A percentile compares a stretch with the other conserved stretches of the same genome.
Conservation (phyloP, 2,329 filamentous ascomycete genomes). For the Penicillium sp. region DNA sequence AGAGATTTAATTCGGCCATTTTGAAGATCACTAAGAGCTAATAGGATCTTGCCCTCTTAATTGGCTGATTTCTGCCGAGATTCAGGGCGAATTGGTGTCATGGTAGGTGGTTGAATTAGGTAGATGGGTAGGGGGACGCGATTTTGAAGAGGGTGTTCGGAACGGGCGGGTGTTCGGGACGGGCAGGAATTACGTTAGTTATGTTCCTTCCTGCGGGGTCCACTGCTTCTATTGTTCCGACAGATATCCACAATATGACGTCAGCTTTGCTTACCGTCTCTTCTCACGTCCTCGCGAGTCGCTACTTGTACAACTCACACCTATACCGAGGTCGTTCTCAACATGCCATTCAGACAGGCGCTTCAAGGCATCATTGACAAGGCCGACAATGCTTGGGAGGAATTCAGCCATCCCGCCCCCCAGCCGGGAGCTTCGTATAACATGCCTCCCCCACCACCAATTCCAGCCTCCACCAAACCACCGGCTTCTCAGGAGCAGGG, state of each 20-base stretch:
- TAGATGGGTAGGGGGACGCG: too few species aligned
- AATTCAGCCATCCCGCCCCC: slow-evolving; percentile 21
- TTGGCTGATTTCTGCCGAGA: too few species aligned
- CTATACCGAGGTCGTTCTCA: slow-evolving; percentile 25
- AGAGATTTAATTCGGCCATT: too few species aligned
- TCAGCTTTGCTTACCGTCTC: slow-evolving; percentile 25
- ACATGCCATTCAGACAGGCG: slow-evolving; percentile 35
- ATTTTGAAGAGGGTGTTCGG: too few species aligned
- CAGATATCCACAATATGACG: slow-evolving; percentile 26
- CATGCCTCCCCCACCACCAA: slow-evolving; percentile 29
- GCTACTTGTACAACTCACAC: slow-evolving; percentile 20
- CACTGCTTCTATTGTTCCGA: too few species aligned
- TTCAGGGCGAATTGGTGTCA: too few species aligned
- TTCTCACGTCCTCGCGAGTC: slow-evolving; percentile 14
- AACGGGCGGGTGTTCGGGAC: too few species aligned
- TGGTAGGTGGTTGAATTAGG: too few species aligned
- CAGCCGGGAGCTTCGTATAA: slow-evolving; percentile 23
- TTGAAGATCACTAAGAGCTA: too few species aligned
- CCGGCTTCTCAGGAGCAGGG: slow-evolving; percentile 27
- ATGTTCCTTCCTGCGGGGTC: too few species aligned
- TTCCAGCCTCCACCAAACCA: slow-evolving; percentile 33
- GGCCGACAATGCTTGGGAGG: slow-evolving; percentile 33
- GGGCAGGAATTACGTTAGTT: too few species aligned
- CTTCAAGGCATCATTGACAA: slow-evolving; percentile 32
- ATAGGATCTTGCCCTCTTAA: too few species aligned